Percentiles rank a stretch among this genome's conserved stretches.
Evolutionary conservation across 148 eudicot genomes (phyloP).

Genomic region (Rhododendron kiyosumense): DNA sequence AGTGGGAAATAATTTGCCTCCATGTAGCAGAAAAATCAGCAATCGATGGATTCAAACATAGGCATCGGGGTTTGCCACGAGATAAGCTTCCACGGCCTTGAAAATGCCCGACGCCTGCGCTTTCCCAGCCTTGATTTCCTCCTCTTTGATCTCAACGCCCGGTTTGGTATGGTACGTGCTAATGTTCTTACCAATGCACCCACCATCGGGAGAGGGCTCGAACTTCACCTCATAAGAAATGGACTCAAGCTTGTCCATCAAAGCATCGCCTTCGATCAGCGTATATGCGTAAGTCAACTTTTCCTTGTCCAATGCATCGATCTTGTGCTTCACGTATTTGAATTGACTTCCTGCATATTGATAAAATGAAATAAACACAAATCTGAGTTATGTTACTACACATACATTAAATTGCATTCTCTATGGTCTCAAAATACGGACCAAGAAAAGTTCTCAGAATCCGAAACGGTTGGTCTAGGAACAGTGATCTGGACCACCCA

Average conservation of each 20-base stretch:
- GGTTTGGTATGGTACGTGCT: slow-evolving; percentile 12
- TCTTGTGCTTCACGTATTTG: slow-evolving; percentile 6
- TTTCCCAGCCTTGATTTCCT: slow-evolving; percentile 12
- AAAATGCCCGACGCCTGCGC: slow-evolving; percentile 7
- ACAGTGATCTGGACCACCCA: not conserved
- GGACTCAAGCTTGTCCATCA: slow-evolving; percentile 4
- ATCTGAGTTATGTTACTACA: not conserved
- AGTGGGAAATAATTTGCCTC: not conserved
- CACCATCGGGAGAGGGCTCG: slow-evolving; percentile 3
- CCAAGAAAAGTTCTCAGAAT: not conserved
- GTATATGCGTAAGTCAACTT: slow-evolving; percentile 6
- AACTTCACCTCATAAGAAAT: slow-evolving; percentile 6
- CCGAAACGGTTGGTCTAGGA: not conserved
- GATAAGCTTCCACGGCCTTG: slow-evolving; percentile 16
- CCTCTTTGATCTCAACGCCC: slow-evolving; percentile 15
- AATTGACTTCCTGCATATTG: slow-evolving; percentile 7
- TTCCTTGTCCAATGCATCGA: slow-evolving; percentile 12
- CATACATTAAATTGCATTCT: not conserved
- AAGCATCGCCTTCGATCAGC: slow-evolving; percentile 8
- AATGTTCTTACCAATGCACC: slow-evolving; percentile 5
- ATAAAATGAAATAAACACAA: not conserved
- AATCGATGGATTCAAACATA: not conserved
- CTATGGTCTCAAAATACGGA: not conserved
- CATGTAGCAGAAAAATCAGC: not conserved
- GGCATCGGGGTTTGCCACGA: slow-evolving; percentile 2